Base-by-base conservation (phyloP, 108 stramenopile species). In the Phaeodactylum tricornutum region DNA sequence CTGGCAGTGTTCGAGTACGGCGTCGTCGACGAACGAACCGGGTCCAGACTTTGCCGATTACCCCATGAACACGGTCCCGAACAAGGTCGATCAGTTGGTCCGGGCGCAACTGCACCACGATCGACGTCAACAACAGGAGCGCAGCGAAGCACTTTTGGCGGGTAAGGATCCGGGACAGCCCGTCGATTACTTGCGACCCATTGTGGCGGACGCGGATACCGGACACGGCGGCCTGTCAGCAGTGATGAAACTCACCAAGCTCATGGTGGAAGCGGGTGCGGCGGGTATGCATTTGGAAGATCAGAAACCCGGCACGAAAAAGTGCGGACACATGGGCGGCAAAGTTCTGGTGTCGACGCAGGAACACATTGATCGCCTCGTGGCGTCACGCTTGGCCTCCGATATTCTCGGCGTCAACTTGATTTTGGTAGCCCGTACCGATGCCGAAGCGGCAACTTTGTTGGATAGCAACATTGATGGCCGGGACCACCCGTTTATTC, bases 271-370 rank as follows among this genome's bases (percentile, higher is more conserved):
- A 67, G 84, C 86, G 32, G 96, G 96, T 6, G 96, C 94, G 8
- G 90, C 94, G 1, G 94, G 77, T 21, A 64, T 83, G 37, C 88
- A 83, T 53, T 72, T 86, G 50, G 81, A 80, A 60, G 81, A 83
- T 56, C 81, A 87, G 64, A 91, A 86, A 48, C 91, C 95, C 6
- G 96, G 96, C 47, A 94, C 94, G 3, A 97, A 97, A 71, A 97
- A 97, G 64, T 97, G 96, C 51, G 96, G 96, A 4, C 96, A 97
- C 68, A 89, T 94, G 82, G 84, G 88, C 22, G 92, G 92, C 2
- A 94, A 94, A 49, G 96, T 97, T 5, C 67, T 97, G 7, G 94
- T 95, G 20, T 67, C 81, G 41, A 92, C 92, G 2, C 94, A 93
- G 57, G 96, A 97, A 68, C 96, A 97, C 54, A 71, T 81, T 55